Conservation (phyloP, 164 flowering plant species). For the Nymphaea thermarum region DNA sequence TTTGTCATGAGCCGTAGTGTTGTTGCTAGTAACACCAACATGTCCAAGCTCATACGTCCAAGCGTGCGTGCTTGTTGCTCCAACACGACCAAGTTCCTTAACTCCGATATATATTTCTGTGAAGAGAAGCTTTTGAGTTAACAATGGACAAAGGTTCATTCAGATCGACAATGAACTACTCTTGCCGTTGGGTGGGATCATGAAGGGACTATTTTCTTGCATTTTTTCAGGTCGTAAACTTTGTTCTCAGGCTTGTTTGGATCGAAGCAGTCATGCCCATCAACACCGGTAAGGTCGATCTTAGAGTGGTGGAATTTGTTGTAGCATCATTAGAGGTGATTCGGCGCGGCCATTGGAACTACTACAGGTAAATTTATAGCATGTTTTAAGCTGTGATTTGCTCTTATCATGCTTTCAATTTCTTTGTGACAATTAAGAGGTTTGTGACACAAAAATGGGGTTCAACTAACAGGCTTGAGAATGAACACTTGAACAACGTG, state of each 20-base stretch:
- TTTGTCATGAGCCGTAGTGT: too few relatives aligned
- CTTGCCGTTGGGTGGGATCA: not conserved
- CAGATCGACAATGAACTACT: not conserved
- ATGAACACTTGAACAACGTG: conserved; percentile 62
- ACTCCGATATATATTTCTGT: too few relatives aligned
- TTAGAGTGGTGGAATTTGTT: conserved; percentile 54
- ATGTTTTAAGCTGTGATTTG: not conserved
- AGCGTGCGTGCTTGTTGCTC: too few relatives aligned
- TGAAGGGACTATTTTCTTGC: not conserved
- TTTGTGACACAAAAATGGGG: not conserved
- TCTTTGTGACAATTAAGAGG: not conserved
- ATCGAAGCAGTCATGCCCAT: conserved; percentile 59
- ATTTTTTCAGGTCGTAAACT: conserved; percentile 48
- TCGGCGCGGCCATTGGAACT: conserved; percentile 99
- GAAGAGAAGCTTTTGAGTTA: too few relatives aligned
- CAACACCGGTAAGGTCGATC: conserved; percentile 29
- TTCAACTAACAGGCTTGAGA: conserved; percentile 41
- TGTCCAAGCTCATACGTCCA: too few relatives aligned
- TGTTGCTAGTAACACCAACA: too few relatives aligned
- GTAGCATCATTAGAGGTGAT: conserved; percentile 83
- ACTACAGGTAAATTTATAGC: conserved; percentile 48
- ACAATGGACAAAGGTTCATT: too few relatives aligned
- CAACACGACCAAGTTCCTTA: too few relatives aligned
- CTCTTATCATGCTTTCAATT: not conserved
- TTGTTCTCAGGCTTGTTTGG: conserved; percentile 82